Evolutionary conservation across 768 basidiomycete genomes (phyloP).

Genomic region (Mycena vitilis): DNA sequence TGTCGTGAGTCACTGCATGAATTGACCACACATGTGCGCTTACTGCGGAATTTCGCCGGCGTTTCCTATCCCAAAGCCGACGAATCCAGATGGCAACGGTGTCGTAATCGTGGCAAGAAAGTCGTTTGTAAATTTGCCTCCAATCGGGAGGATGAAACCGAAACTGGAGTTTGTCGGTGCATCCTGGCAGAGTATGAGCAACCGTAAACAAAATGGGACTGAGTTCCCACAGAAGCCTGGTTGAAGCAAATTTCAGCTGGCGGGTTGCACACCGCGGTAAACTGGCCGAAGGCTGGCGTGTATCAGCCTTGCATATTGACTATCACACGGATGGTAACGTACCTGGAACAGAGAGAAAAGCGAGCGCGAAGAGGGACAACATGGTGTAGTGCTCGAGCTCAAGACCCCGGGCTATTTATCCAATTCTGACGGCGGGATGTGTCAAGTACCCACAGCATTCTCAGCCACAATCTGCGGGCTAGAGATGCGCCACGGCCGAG

Average conservation of each 20-base stretch:
- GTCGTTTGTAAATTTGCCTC: not conserved
- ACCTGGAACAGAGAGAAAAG: not conserved
- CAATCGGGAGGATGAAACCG: not conserved
- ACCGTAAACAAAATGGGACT: not conserved
- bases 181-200: not conserved
- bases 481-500: no score
- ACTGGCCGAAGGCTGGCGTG: constrained; percentile 1
- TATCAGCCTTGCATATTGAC: not conserved
- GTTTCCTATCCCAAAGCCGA: constrained; percentile 10
- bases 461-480: no score
- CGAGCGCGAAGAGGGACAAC: not conserved
- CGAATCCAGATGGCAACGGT: constrained; percentile 7
- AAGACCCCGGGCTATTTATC: not conserved
- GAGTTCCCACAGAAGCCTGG: constrained; percentile 5
- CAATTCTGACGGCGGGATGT: not conserved
- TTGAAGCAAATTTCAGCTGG: constrained; percentile 6
- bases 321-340: not conserved
- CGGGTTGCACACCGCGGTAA: not conserved
- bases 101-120: not conserved
- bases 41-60: not conserved
- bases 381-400: not conserved
- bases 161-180: not conserved
- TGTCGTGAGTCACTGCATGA: no score
- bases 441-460: not conserved
- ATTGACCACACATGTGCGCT: not conserved